Evolutionary conservation across 805 yeast genomes (phyloP), one percentile per base, ranked within the genome.

Genomic region (Lipomyces sp.): DNA sequence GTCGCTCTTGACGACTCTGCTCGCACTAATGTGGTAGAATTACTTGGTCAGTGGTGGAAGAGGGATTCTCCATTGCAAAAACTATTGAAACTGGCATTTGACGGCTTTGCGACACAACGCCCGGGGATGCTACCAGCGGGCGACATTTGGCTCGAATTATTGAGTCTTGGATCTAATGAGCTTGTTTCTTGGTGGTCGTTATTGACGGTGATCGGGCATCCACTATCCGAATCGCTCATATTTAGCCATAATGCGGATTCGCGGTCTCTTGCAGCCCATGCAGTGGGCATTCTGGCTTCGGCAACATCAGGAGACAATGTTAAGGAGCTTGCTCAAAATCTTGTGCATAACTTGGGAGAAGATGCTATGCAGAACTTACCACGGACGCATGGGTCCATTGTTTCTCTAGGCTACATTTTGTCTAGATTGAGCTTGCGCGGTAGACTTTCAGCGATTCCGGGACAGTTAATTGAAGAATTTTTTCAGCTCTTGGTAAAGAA

Each of bases 1-100:
- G 60, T 90, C 10, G 88, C 85, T 53, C 77, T 83, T 53, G 96
- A 92, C 73, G 80, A 80, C 0, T 74, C 72, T 2, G 90, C 89
- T 0, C 79, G 80, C n/a, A 15, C 57, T 0, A 29, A 34, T 30
- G 64, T 67, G 15, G 29, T 34, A 10, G 54, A 48, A 4, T 39
- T 51, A 11, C 34, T 69, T 24, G 34, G 39, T 4, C 11, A 18
- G 13, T 62, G 61, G 61, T 57, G 58, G 61, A 13, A 11, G 4
- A 3, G 32, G 8, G 65, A 59, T 33, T 35, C 60, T 10, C 30
- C 60, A 13, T 33, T 69, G 50, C 34, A 29, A 2, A n/a, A n/a
- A 7, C 67, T 33, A 18, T 24, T 61, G 35, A 54, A 39, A 10
- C 18, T 62, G 2, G 45, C 56, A 11, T 67, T 34, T 56, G 32